A percentile compares a stretch with the other conserved stretches of the same genome.
phyloP scores from a whole-genome alignment of 257 asterid genomes.

The Ligustrum vulgare region DNA sequence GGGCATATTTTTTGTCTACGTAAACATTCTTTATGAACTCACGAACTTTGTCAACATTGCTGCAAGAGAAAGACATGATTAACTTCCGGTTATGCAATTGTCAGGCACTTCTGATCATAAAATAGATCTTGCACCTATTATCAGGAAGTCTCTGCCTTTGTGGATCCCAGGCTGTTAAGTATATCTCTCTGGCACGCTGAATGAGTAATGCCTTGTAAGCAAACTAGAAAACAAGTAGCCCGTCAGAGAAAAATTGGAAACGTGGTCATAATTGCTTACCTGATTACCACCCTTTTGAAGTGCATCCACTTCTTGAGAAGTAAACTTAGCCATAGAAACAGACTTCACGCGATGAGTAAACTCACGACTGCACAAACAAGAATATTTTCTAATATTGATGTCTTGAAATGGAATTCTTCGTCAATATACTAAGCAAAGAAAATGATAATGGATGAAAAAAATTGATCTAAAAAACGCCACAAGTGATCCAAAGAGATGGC shows the following conservation, averaged over 20 bases:
- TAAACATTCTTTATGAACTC: slow-evolving; percentile 72
- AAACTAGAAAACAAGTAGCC: slow-evolving; percentile 10
- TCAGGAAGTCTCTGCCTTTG: slow-evolving; percentile 69
- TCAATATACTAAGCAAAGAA: neutral
- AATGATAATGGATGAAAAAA: neutral
- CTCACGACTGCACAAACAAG: slow-evolving; percentile 72
- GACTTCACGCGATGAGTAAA: slow-evolving; percentile 99
- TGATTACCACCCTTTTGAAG: slow-evolving; percentile 97
- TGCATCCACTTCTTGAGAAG: slow-evolving; percentile 91
- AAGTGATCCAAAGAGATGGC: neutral
- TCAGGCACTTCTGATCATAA: slow-evolving; percentile 16
- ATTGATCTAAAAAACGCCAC: neutral
- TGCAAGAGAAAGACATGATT: slow-evolving; percentile 35
- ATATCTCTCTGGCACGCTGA: slow-evolving; percentile 91
- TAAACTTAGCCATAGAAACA: slow-evolving; percentile 93
- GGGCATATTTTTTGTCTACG: slow-evolving; percentile 54
- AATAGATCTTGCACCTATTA: slow-evolving; percentile 56
- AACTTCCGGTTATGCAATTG: slow-evolving; percentile 3
- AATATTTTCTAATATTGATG: slow-evolving; percentile 13
- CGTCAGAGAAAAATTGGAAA: slow-evolving; percentile 8
- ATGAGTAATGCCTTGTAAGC: slow-evolving; percentile 27
- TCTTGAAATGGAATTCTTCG: slow-evolving; percentile 1
- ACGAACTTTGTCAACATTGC: slow-evolving; percentile 81
- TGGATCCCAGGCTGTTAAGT: slow-evolving; percentile 75
- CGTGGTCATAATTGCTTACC: slow-evolving; percentile 38